Evolutionary conservation across 2,329 filamentous ascomycete genomes (phyloP).

Genomic region (Volutella citrinella): DNA sequence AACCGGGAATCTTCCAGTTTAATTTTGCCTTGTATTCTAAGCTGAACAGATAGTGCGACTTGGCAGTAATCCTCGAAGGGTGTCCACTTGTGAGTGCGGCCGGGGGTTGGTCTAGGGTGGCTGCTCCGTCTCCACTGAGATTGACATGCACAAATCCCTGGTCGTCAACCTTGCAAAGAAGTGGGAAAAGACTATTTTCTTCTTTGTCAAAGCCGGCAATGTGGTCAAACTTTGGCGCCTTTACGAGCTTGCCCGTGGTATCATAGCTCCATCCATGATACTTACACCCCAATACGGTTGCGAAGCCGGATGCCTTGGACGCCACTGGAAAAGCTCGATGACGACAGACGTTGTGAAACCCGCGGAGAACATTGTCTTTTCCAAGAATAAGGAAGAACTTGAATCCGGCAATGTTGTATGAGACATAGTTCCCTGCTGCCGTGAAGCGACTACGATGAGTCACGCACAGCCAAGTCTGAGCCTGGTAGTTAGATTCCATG

Average conservation of each 20-base stretch:
- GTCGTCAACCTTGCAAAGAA: conserved; percentile 2
- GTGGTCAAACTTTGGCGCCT: conserved; percentile 39
- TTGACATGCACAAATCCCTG: conserved; percentile 11
- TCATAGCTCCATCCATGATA: conserved; percentile 47
- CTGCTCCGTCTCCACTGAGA: conserved; percentile 1
- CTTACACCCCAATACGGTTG: conserved; percentile 38
- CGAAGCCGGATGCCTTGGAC: conserved; percentile 33
- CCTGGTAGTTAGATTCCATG: conserved; percentile 7
- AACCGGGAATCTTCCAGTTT: conserved; percentile 11
- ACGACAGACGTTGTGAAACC: conserved; percentile 43
- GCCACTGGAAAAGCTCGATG: conserved; percentile 42
- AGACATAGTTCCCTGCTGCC: conserved; percentile 34
- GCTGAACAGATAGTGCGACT: conserved; percentile 2
- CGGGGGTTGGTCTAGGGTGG: background rate
- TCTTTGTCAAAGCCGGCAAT: conserved; percentile 36
- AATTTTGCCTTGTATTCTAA: conserved; percentile 6
- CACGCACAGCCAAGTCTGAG: conserved; percentile 36
- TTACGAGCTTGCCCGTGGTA: conserved; percentile 39
- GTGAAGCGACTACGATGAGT: conserved; percentile 32
- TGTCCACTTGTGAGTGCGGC: background rate
- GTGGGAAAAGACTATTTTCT: conserved; percentile 25
- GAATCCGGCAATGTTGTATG: conserved; percentile 31
- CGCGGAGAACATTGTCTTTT: conserved; percentile 23
- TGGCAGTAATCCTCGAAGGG: background rate
- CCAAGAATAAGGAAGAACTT: conserved; percentile 36